Conservation (phyloP, 768 basidiomycete genomes). For the Scleroderma bovista region DNA sequence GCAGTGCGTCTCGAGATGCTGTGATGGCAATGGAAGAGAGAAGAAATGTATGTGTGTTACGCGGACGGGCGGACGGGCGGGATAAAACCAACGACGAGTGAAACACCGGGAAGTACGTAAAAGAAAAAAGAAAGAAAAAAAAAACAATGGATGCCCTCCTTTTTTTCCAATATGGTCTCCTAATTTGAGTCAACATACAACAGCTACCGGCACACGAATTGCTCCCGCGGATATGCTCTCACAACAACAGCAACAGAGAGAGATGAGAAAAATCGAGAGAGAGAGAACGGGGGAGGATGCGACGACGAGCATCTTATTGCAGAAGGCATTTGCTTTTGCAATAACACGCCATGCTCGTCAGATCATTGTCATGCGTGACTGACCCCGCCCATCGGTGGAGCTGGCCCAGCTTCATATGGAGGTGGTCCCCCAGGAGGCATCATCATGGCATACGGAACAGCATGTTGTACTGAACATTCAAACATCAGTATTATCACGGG, state of each 20-base stretch:
- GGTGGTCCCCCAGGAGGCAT: conserved; percentile 68
- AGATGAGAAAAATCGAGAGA: conserved; percentile 1
- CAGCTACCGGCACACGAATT: conserved; percentile 16
- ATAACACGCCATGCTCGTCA: not conserved
- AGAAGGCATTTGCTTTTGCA: not conserved
- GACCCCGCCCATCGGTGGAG: conserved; percentile 69
- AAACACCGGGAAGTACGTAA: no score
- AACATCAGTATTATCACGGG: conserved; percentile 21
- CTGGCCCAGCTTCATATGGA: conserved; percentile 65
- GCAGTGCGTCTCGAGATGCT: no score
- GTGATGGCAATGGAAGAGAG: no score
- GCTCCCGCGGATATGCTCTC: conserved; percentile 20
- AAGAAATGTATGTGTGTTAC: no score
- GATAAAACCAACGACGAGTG: no score
- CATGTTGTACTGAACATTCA: conserved; percentile 64
- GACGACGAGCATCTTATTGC: no score
- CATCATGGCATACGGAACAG: conserved; percentile 89
- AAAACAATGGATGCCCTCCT: not conserved
- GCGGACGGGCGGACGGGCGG: no score
- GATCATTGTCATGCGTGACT: conserved; percentile 47
- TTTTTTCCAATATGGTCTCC: conserved; percentile 6
- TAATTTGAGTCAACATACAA: conserved; percentile 23
- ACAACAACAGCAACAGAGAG: conserved; percentile 21
- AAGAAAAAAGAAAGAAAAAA: conserved; percentile 3
- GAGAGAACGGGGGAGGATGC: no score